Evolutionary conservation across 2,329 filamentous ascomycete species (phyloP), one percentile per base, ranked within the genome.

Genomic region (Leptographium wingfieldii): DNA sequence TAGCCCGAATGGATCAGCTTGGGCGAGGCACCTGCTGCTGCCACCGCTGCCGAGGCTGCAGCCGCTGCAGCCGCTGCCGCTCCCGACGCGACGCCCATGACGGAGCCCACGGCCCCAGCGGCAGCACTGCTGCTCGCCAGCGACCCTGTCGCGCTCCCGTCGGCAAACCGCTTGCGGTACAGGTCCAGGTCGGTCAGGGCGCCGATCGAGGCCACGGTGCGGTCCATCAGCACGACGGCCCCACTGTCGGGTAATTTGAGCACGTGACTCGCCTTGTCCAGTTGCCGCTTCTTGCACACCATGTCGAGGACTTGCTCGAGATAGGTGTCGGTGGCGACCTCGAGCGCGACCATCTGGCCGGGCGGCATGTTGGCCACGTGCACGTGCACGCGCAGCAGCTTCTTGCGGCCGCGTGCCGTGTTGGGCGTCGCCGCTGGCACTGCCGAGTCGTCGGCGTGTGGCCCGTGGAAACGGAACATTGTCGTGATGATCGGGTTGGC

Each of bases 271-370:
- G 80, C 86, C 74, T 91, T 90, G 69, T 94, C 90, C 0, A 94
- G 76, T 61, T 88, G 84, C 52, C 90, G 79, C 71, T 88, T 89
- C 51, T 85, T 82, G 70, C 89, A 94, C 2, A 89, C 85, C 64
- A 84, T 78, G 68, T 92, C 88, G 57, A 92, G 83, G 33, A 94
- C 83, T 70, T 94, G 88, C 52, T 87, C 88, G 53, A 94, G 82
- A 69, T 92, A 94, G 35, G 86, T 92, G 65, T 92, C 88, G 0
- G 87, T 90, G 0, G 87, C 92, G 54, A 90, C 88, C 63, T 88
- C 84, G 22, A 92, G 74, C 1, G 84, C 86, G 29, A 90, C 80
- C 74, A 85, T 83, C 67, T 87, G 86, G n/a, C 87, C 86, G 55
- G 88, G 83, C 10, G 86, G 80, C 6, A 83, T 77, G 68, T 91